These are phyloP conservation scores for Heterobasidion irregulare DNA, from an alignment of 1,284 basidiomycete species.

Conservation along the genomic window DNA sequence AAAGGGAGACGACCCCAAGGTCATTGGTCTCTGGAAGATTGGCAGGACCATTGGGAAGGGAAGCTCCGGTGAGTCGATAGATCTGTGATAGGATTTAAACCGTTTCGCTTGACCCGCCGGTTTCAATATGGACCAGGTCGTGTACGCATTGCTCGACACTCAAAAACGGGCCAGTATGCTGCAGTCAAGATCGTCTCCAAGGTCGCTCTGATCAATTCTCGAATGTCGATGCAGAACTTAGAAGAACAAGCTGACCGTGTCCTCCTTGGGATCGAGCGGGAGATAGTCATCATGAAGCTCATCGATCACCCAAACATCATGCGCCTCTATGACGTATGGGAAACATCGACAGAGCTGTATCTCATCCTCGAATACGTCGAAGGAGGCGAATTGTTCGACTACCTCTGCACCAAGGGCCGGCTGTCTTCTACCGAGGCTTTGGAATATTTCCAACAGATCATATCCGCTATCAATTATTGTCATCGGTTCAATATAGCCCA, in stretches of 20 bases:
- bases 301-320: slow-evolving; percentile 96
- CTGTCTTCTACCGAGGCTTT: slow-evolving; percentile 77
- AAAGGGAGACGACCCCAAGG: slow-evolving; percentile 53
- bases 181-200: slow-evolving; percentile 98
- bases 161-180: slow-evolving; percentile 82
- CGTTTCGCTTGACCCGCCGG: not conserved
- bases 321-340: slow-evolving; percentile 96
- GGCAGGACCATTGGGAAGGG: slow-evolving; percentile 92
- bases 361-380: slow-evolving; percentile 97
- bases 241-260: slow-evolving; percentile 59
- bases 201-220: slow-evolving; percentile 57
- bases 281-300: slow-evolving; percentile 99
- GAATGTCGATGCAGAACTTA: slow-evolving; percentile 64
- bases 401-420: slow-evolving; percentile 82
- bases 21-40: slow-evolving; percentile 91
- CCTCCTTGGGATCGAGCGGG: slow-evolving; percentile 84
- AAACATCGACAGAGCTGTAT: slow-evolving; percentile 85
- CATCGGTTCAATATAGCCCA: slow-evolving; percentile 97
- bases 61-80: slow-evolving; percentile 60
- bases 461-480: slow-evolving; percentile 91
- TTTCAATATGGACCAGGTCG: slow-evolving; percentile 52
- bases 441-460: slow-evolving; percentile 96
- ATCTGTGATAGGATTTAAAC: not conserved
- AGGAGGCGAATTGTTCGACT: slow-evolving; percentile 95
- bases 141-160: slow-evolving; percentile 87